Percentiles rank a stretch among this genome's conserved stretches.
These are phyloP conservation scores for Neurospora sp. DNA, from an alignment of 2,329 filamentous ascomycete species.

Conservation along the genomic window DNA sequence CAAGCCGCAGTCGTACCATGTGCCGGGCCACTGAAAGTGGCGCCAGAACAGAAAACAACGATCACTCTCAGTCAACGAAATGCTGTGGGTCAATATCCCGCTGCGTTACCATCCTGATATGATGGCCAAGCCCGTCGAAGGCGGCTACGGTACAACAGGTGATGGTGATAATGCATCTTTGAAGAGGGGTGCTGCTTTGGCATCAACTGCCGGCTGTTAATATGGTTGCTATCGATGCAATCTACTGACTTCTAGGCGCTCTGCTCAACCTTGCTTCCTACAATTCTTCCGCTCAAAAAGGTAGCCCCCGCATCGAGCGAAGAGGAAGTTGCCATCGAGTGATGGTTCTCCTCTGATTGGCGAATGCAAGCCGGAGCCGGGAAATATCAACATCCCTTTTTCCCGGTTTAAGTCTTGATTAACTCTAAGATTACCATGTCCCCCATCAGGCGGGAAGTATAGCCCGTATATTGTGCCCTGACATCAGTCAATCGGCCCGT, in stretches of 20 bases:
- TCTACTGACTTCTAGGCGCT: conserved; percentile 1
- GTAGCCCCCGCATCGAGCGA: not conserved
- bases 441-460: not conserved
- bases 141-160: not conserved
- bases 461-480: not conserved
- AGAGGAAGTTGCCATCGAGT: not conserved
- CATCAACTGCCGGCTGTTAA: conserved; percentile 6
- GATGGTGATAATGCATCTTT: not conserved
- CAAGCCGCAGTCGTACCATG: not conserved
- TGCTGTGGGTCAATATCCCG: not conserved
- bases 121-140: not conserved
- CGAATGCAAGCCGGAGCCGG: not conserved
- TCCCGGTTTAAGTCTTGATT: not conserved
- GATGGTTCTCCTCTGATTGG: not conserved
- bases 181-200: not conserved
- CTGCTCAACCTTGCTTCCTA: not conserved
- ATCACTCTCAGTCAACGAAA: not conserved
- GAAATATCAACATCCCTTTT: not conserved
- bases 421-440: not conserved
- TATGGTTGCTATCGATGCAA: conserved; percentile 1
- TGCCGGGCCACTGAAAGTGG: not conserved
- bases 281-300: not conserved
- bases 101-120: not conserved
- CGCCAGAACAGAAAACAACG: not conserved
- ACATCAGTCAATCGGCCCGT: not conserved